A percentile compares a stretch with the other conserved stretches of the same genome.
Evolutionary conservation across 2,329 filamentous ascomycete species (phyloP).

Genomic region (Hypoxylon rubiginosum): DNA sequence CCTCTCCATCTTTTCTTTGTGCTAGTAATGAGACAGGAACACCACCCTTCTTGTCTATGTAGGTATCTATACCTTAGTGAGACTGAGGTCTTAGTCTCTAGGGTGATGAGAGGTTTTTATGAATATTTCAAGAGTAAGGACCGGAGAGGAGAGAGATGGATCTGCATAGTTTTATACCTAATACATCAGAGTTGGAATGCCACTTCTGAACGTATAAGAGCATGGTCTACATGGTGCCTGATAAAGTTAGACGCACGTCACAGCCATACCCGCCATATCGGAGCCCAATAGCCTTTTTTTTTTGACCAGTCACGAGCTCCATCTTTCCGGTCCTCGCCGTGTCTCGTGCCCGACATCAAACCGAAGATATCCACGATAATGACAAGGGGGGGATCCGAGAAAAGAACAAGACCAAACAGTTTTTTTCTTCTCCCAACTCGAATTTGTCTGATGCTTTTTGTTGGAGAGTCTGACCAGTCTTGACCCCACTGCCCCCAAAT

Average conservation of each 20-base stretch:
- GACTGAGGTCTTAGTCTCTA: background rate
- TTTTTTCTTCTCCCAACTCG: too few species aligned
- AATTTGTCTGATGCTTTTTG: background rate
- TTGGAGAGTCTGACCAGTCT: constrained; percentile 3
- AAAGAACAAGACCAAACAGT: background rate
- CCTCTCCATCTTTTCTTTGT: constrained; percentile 47
- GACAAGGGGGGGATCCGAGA: constrained; percentile 6
- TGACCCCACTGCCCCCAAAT: constrained; percentile 31
- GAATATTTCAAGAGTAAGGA: constrained; percentile 3
- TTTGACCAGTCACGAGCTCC: constrained; percentile 17
- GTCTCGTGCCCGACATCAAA: constrained; percentile 38
- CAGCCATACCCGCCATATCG: constrained; percentile 12
- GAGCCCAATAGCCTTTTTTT: constrained; percentile 23
- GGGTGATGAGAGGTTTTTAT: constrained; percentile 25
- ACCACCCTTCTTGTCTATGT: background rate
- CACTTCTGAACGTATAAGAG: background rate
- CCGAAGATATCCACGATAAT: constrained; percentile 23
- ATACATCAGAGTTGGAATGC: constrained; percentile 10
- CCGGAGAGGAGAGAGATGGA: constrained; percentile 13
- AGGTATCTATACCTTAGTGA: too few species aligned
- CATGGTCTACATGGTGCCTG: background rate
- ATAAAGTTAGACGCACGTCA: constrained; percentile 23
- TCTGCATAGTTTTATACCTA: constrained; percentile 38
- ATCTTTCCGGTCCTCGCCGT: constrained; percentile 25
- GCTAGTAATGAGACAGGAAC: constrained; percentile 14